Percentiles rank a stretch among this genome's conserved stretches.
phyloP scores from a whole-genome alignment of 441 rosid genomes.

The Cnidoscolus chayamansa region DNA sequence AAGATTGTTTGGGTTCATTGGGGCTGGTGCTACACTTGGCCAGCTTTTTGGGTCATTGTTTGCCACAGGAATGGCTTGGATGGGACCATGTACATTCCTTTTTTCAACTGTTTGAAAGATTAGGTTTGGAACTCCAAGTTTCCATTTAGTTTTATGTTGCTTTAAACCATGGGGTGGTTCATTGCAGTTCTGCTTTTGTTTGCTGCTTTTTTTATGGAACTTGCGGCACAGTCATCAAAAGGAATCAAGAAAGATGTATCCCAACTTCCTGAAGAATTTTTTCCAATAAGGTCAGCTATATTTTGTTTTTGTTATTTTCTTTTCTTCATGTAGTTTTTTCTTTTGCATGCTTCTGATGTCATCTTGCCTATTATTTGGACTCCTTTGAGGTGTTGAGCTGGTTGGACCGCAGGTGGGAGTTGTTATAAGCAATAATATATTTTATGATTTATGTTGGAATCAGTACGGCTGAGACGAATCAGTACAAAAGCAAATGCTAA shows the following conservation, averaged over 20 bases:
- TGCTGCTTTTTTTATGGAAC: conserved; percentile 85
- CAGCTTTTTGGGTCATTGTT: conserved; percentile 92
- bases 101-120: conserved; percentile 14
- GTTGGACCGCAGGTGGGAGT: background rate
- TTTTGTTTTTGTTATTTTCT: background rate
- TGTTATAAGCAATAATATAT: background rate
- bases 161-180: conserved; percentile 18
- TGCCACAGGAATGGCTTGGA: conserved; percentile 81
- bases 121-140: background rate
- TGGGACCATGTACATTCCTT: conserved; percentile 75
- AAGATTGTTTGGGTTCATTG: conserved; percentile 91
- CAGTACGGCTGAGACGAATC: background rate
- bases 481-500: background rate
- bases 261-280: conserved; percentile 60
- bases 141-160: conserved; percentile 17
- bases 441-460: background rate
- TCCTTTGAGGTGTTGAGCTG: background rate
- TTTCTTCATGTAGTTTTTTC: background rate
- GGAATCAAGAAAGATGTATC: conserved; percentile 59
- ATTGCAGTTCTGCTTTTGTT: conserved; percentile 68
- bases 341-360: background rate
- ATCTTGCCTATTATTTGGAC: background rate
- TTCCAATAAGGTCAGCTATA: conserved; percentile 56
- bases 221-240: conserved; percentile 81
- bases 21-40: conserved; percentile 96